Evolutionary conservation across 2,329 filamentous ascomycete genomes (phyloP).

Genomic region (Orbilia brochopaga): DNA sequence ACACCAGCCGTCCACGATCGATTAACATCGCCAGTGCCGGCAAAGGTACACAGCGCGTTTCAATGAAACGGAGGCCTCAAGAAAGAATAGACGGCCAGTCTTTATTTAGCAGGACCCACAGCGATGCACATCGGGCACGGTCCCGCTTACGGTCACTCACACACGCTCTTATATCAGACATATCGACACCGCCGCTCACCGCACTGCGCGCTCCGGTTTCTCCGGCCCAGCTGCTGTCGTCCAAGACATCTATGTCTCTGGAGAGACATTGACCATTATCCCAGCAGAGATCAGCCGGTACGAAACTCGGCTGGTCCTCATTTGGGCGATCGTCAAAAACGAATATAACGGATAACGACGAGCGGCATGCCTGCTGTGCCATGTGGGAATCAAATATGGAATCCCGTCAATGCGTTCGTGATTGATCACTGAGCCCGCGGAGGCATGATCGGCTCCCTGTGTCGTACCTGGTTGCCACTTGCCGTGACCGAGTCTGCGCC

Average conservation of each 20-base stretch:
- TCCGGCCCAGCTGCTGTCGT: background rate
- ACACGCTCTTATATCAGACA: too few species aligned
- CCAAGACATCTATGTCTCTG: slow-evolving; percentile 31
- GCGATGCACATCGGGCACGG: background rate
- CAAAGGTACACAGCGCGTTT: background rate
- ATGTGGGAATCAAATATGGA: slow-evolving; percentile 32
- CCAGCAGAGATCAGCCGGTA: slow-evolving; percentile 16
- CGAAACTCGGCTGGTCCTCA: slow-evolving; percentile 19
- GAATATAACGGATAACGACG: background rate
- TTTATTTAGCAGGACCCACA: background rate
- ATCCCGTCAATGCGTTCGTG: background rate
- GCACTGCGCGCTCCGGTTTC: slow-evolving; percentile 1
- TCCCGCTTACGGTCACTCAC: too few species aligned
- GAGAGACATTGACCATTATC: slow-evolving; percentile 23
- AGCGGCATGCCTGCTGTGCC: slow-evolving; percentile 10
- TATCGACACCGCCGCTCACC: background rate
- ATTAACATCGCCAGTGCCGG: background rate
- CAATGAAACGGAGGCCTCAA: background rate
- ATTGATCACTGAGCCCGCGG: background rate
- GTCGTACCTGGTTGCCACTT: background rate
- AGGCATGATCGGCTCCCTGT: background rate
- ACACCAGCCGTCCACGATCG: slow-evolving; percentile 15
- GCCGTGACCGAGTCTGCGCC: background rate
- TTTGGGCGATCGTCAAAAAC: slow-evolving; percentile 8
- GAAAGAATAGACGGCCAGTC: background rate